These are phyloP conservation scores for Xylaria longipes DNA, from an alignment of 495 filamentous ascomycete genomes.

Conservation along the genomic window DNA sequence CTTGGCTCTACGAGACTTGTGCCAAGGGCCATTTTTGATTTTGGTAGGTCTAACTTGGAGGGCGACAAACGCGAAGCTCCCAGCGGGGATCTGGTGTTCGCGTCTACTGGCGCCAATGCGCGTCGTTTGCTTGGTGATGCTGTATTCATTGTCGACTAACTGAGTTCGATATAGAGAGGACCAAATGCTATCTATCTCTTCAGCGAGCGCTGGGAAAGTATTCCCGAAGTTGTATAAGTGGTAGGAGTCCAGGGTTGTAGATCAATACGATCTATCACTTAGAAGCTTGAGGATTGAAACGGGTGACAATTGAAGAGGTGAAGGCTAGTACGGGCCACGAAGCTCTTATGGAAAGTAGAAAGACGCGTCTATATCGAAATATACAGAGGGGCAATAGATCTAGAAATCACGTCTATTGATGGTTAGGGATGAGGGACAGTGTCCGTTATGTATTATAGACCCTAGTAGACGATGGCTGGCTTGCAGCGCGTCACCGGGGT, in stretches of 20 bases:
- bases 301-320: background rate
- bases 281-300: background rate
- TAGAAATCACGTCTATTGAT: background rate
- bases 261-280: background rate
- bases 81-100: constrained; percentile 42
- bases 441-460: constrained; percentile 18
- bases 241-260: constrained; percentile 4
- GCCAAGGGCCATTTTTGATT: constrained; percentile 15
- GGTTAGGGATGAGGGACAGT: constrained; percentile 17
- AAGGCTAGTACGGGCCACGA: background rate
- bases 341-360: background rate
- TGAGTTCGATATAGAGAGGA: background rate
- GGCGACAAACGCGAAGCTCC: constrained; percentile 14
- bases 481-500: constrained; percentile 23
- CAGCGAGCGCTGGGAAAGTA: constrained; percentile 2
- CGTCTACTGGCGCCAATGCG: constrained; percentile 51
- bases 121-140: constrained; percentile 50
- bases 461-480: constrained; percentile 12
- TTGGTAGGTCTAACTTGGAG: constrained; percentile 21
- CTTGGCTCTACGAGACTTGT: constrained; percentile 4
- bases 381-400: background rate
- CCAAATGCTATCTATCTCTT: background rate
- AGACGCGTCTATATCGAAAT: constrained; percentile 14
- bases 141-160: constrained; percentile 39
- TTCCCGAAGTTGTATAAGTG: constrained; percentile 4